Percentiles rank a stretch among this genome's conserved stretches.
Conservation (phyloP, 352 stramenopile species). For the Phytophthora pistaciae region DNA sequence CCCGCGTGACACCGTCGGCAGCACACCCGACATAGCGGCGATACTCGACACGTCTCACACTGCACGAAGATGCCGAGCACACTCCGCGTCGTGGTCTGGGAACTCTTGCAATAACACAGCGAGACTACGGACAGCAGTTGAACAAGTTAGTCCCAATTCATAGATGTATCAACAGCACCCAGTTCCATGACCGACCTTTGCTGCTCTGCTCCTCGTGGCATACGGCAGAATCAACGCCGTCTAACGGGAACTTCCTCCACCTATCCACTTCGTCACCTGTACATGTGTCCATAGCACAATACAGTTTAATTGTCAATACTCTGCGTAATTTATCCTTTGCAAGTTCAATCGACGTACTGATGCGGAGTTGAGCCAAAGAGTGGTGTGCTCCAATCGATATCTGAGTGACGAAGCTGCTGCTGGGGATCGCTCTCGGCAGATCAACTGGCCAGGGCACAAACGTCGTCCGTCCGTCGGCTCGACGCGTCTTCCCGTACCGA, state of each 20-base stretch:
- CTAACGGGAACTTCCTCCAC: constrained; percentile 73
- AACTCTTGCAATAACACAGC: constrained; percentile 47
- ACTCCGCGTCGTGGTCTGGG: constrained; percentile 34
- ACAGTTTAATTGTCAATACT: not conserved
- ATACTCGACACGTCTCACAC: constrained; percentile 52
- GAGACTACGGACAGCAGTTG: constrained; percentile 16
- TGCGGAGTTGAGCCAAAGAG: constrained; percentile 62
- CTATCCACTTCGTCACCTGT: constrained; percentile 58
- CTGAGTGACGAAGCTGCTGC: constrained; percentile 58
- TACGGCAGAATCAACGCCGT: constrained; percentile 30
- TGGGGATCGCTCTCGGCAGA: constrained; percentile 11
- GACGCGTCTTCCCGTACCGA: constrained; percentile 53
- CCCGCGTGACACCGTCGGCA: constrained; percentile 54
- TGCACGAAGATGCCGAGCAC: constrained; percentile 53
- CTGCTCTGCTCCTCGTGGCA: constrained; percentile 17
- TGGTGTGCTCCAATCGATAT: constrained; percentile 69
- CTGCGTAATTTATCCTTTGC: not conserved
- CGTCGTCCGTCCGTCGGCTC: constrained; percentile 50
- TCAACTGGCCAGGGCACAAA: constrained; percentile 75
- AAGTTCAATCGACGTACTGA: constrained; percentile 27
- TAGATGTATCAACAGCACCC: not conserved
- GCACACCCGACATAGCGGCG: constrained; percentile 64
- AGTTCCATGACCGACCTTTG: constrained; percentile 11
- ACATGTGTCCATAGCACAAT: no score
- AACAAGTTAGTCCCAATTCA: not conserved